Conservation (phyloP, 306 rosid genomes). For the Phaseolus lunatus region DNA sequence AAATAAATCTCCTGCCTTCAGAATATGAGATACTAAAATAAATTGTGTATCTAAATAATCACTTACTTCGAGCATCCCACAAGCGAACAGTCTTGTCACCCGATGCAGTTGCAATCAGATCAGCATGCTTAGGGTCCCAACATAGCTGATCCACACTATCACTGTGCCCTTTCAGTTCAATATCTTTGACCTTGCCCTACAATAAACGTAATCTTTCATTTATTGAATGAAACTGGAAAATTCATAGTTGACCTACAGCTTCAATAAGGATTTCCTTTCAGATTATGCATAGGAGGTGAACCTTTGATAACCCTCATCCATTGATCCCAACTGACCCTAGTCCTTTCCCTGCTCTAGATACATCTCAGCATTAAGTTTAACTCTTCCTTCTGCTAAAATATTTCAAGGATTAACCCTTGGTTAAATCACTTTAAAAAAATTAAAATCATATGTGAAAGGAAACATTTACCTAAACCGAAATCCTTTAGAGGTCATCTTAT, state of each 20-base stretch:
- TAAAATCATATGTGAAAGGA: constrained; percentile 10
- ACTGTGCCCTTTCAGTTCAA: constrained; percentile 95
- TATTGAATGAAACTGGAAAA: not conserved
- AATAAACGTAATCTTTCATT: constrained; percentile 19
- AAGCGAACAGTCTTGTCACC: constrained; percentile 97
- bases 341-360: not conserved
- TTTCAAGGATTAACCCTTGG: not conserved
- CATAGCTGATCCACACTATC: constrained; percentile 99
- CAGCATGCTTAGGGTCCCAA: constrained; percentile 97
- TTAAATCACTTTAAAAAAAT: not conserved
- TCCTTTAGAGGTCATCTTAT: constrained; percentile 20
- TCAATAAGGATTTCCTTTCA: not conserved
- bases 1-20: not conserved
- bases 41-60: constrained; percentile 24
- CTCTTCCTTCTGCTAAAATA: not conserved
- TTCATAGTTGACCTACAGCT: constrained; percentile 17
- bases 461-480: constrained; percentile 4
- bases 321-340: not conserved
- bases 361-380: not conserved
- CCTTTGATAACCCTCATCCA: constrained; percentile 1
- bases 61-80: constrained; percentile 98
- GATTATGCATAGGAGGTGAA: constrained; percentile 13
- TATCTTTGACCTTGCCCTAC: constrained; percentile 86
- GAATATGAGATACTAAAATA: constrained; percentile 15
- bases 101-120: constrained; percentile 92